phyloP scores from a whole-genome alignment of 106 monocot genomes.

The Allium sativum region DNA sequence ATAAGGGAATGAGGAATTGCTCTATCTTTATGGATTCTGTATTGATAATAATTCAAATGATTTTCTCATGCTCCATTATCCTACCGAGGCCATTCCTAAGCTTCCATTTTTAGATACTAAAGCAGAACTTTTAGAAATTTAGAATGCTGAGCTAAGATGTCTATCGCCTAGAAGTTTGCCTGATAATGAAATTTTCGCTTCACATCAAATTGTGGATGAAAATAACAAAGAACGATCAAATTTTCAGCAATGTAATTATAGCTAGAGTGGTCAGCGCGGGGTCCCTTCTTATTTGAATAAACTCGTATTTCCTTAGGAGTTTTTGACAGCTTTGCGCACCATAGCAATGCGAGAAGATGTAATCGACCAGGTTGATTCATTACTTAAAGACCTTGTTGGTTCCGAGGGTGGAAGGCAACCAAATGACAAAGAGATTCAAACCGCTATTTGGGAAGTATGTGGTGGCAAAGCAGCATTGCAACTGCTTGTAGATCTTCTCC shows the following conservation, averaged over 20 bases:
- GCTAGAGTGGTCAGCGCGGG: conserved; percentile 88
- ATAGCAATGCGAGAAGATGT: conserved; percentile 68
- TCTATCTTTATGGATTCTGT: conserved; percentile 93
- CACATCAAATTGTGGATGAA: conserved; percentile 3
- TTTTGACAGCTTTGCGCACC: conserved; percentile 57
- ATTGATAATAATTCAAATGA: conserved; percentile 74
- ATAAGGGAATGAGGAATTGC: conserved; percentile 98
- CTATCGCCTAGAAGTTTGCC: conserved; percentile 64
- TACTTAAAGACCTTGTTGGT: conserved; percentile 58
- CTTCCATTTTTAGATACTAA: conserved; percentile 46
- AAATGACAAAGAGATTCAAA: conserved; percentile 60
- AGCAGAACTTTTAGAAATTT: conserved; percentile 48
- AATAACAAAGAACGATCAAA: conserved; percentile 7
- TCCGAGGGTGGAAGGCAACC: conserved; percentile 26
- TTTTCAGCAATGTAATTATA: conserved; percentile 31
- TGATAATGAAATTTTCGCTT: conserved; percentile 53
- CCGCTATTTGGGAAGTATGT: conserved; percentile 87
- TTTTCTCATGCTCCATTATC: conserved; percentile 94
- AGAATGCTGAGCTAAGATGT: conserved; percentile 89
- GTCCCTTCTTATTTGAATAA: conserved; percentile 66
- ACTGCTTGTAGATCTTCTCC: conserved; percentile 91
- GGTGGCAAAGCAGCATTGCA: conserved; percentile 82
- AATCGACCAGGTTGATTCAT: conserved; percentile 31
- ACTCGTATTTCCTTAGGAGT: conserved; percentile 78
- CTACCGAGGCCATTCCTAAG: conserved; percentile 58